These are phyloP conservation scores for Filobasidium floriforme DNA, from an alignment of 768 basidiomycete genomes.

Conservation along the genomic window DNA sequence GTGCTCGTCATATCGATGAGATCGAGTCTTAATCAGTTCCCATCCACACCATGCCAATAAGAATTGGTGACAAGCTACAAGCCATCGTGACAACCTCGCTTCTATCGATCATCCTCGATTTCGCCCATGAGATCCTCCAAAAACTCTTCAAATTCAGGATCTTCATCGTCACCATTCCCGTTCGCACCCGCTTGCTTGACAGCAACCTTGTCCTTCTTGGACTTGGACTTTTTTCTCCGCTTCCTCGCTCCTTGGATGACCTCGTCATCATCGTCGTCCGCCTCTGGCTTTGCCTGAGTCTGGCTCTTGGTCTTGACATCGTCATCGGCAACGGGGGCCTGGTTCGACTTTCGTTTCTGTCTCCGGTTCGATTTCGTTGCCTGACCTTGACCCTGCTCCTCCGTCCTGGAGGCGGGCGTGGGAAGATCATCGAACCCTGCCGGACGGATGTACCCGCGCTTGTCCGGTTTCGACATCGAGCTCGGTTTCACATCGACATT, in stretches of 20 bases:
- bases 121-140: neutral
- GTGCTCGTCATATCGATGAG: no score
- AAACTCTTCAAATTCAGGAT: neutral
- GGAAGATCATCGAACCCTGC: constrained; percentile 1
- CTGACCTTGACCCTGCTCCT: neutral
- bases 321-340: neutral
- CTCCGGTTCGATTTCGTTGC: neutral
- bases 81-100: neutral
- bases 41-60: no score
- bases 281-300: neutral
- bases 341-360: neutral
- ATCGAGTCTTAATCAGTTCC: no score
- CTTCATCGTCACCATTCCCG: neutral
- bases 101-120: neutral
- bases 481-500: no score
- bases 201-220: neutral
- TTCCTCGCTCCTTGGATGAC: neutral
- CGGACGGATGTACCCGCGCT: neutral
- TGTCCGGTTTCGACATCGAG: neutral
- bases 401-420: neutral
- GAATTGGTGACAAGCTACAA: no score
- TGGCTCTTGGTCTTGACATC: neutral
- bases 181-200: neutral
- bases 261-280: neutral
- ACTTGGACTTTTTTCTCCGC: neutral